Conservation (phyloP, 73 alveolate genomes). For the Paramecium caudatum region DNA sequence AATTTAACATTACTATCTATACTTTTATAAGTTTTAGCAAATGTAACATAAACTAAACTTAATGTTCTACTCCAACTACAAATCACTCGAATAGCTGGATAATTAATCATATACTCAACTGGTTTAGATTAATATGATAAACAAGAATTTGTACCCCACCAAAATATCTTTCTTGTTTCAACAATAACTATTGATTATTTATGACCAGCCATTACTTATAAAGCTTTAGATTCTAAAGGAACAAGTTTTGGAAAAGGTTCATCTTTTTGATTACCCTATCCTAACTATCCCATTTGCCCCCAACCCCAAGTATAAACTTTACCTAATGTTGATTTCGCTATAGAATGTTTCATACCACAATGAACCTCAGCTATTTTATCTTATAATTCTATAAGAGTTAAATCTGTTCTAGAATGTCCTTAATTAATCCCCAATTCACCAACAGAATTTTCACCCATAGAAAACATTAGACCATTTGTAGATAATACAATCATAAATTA, state of each 20-base stretch:
- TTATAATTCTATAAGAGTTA: neutral
- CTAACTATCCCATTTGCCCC: conserved; percentile 94
- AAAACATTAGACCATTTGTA: conserved; percentile 53
- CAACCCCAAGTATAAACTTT: conserved; percentile 98
- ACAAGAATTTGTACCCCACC: conserved; percentile 66
- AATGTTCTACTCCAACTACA: conserved; percentile 57
- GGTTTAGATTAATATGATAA: neutral
- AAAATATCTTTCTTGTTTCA: conserved; percentile 45
- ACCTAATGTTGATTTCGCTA: conserved; percentile 95
- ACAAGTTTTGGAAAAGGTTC: conserved; percentile 91
- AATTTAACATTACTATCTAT: conserved; percentile 37
- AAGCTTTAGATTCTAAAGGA: conserved; percentile 86
- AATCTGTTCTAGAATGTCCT: neutral
- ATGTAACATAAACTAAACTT: conserved; percentile 16
- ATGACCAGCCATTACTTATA: conserved; percentile 81
- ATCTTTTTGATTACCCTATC: conserved; percentile 86
- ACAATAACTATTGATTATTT: neutral
- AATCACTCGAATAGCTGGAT: conserved; percentile 60
- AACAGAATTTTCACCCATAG: conserved; percentile 44
- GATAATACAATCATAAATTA: conserved; percentile 25
- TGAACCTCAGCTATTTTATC: conserved; percentile 94
- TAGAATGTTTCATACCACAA: conserved; percentile 98
- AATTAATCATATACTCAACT: conserved; percentile 36
- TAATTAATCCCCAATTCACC: conserved; percentile 37
- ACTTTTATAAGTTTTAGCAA: conserved; percentile 31